Conservation (phyloP, 139 green algal species). For the Chlorella sp. region DNA sequence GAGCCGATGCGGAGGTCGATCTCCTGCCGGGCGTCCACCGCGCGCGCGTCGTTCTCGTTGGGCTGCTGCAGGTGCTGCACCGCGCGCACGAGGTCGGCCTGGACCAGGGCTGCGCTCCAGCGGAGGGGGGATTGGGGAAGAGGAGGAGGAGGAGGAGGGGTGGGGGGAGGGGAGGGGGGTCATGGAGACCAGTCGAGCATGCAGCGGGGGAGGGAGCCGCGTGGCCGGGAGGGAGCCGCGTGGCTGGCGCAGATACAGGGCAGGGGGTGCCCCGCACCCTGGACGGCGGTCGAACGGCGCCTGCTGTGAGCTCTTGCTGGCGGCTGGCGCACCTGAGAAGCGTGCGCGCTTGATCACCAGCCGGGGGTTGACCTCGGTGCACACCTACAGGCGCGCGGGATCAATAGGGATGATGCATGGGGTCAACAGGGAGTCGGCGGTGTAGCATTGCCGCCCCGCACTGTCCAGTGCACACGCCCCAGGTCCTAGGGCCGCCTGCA, state of each 20-base stretch:
- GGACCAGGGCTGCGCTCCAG: conserved; percentile 61
- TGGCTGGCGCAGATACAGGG: too few species aligned
- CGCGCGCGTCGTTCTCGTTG: conserved; percentile 78
- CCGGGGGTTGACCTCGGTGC: conserved; percentile 64
- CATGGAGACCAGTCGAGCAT: neutral
- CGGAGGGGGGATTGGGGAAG: neutral
- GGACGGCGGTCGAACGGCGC: too few species aligned
- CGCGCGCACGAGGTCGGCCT: conserved; percentile 60
- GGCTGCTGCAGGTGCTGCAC: conserved; percentile 64
- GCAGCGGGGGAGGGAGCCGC: too few species aligned
- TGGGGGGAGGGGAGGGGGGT: neutral
- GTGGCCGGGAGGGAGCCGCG: too few species aligned
- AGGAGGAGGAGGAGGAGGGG: neutral
- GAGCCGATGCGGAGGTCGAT: conserved; percentile 96
- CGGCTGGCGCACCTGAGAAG: conserved; percentile 70
- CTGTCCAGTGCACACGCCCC: too few species aligned
- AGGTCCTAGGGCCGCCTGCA: too few species aligned
- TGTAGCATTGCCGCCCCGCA: too few species aligned
- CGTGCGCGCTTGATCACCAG: conserved; percentile 78
- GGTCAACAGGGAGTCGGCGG: too few species aligned
- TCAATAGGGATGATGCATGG: neutral
- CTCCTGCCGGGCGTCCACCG: conserved; percentile 94
- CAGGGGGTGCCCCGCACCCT: too few species aligned
- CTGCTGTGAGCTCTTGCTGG: too few species aligned
- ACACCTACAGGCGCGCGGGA: conserved; percentile 53